Evolutionary conservation across 805 yeast genomes (phyloP).

Genomic region (Wickerhamiella australiensis): DNA sequence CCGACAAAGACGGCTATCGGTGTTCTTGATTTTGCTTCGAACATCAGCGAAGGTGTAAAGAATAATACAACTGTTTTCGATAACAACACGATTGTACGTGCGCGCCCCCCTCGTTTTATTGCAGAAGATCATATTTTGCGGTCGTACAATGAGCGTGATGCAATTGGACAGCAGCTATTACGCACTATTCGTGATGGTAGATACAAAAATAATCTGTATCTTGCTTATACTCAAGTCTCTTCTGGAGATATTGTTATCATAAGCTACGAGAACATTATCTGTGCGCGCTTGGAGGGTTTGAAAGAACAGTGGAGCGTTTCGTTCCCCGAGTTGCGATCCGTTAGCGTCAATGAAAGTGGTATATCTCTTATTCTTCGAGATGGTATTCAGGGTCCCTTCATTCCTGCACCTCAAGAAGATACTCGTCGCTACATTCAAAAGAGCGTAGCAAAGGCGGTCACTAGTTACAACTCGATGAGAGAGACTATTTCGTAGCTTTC

Average conservation of each 20-base stretch:
- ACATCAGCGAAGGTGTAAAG: conserved; percentile 85
- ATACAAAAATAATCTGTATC: conserved; percentile 56
- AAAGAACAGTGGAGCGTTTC: conserved; percentile 59
- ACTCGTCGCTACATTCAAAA: conserved; percentile 56
- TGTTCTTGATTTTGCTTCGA: conserved; percentile 79
- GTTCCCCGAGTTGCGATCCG: conserved; percentile 53
- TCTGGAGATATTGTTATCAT: conserved; percentile 66
- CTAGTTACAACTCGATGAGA: conserved; percentile 45
- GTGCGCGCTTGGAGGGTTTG: conserved; percentile 51
- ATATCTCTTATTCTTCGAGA: conserved; percentile 51
- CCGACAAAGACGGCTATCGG: conserved; percentile 98
- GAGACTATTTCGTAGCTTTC: conserved; percentile 17
- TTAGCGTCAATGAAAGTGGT: conserved; percentile 70
- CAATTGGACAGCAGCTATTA: conserved; percentile 91
- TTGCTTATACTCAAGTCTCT: conserved; percentile 80
- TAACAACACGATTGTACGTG: conserved; percentile 59
- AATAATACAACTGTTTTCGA: conserved; percentile 77
- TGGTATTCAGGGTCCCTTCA: conserved; percentile 52
- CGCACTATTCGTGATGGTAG: conserved; percentile 73
- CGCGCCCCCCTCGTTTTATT: conserved; percentile 71
- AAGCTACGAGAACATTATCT: conserved; percentile 55
- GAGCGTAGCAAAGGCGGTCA: conserved; percentile 68
- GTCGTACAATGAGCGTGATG: conserved; percentile 66
- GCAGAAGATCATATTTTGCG: conserved; percentile 59
- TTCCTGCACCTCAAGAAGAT: conserved; percentile 61